Conservation (phyloP, 345 rosid species). For the Acer yangbiense region DNA sequence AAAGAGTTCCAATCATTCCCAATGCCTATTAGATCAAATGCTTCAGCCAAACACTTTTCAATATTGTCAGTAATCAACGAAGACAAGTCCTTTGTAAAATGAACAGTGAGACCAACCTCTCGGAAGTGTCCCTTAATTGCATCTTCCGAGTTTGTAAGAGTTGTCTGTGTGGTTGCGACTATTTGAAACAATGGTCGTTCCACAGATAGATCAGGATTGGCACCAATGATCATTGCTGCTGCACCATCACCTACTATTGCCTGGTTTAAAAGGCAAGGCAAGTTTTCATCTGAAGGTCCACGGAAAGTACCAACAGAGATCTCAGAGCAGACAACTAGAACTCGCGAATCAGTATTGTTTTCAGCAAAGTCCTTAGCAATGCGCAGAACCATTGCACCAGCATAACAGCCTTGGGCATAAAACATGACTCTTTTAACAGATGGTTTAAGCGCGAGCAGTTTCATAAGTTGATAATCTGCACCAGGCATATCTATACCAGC, state of each 20-base stretch:
- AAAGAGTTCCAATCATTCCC: conserved; percentile 30
- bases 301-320: conserved; percentile 25
- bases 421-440: conserved; percentile 2
- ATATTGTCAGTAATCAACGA: conserved; percentile 23
- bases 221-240: conserved; percentile 28
- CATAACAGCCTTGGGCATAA: conserved; percentile 13
- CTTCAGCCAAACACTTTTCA: conserved; percentile 20
- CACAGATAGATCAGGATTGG: conserved; percentile 12
- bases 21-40: conserved; percentile 26
- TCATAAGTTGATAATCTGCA: conserved; percentile 6
- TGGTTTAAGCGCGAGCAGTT: conserved; percentile 10
- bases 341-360: conserved; percentile 25
- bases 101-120: conserved; percentile 26
- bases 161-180: conserved; percentile 22
- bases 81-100: conserved; percentile 21
- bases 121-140: conserved; percentile 33
- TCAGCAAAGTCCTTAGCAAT: conserved; percentile 34
- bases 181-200: conserved; percentile 28
- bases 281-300: conserved; percentile 23
- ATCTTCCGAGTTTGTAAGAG: conserved; percentile 25
- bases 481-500: conserved; percentile 15
- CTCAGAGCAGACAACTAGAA: conserved; percentile 33
- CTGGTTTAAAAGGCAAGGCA: conserved; percentile 22
- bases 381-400: conserved; percentile 24
- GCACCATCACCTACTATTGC: conserved; percentile 31